These are phyloP conservation scores for Lycium barbarum DNA, from an alignment of 257 asterid species.

Conservation along the genomic window DNA sequence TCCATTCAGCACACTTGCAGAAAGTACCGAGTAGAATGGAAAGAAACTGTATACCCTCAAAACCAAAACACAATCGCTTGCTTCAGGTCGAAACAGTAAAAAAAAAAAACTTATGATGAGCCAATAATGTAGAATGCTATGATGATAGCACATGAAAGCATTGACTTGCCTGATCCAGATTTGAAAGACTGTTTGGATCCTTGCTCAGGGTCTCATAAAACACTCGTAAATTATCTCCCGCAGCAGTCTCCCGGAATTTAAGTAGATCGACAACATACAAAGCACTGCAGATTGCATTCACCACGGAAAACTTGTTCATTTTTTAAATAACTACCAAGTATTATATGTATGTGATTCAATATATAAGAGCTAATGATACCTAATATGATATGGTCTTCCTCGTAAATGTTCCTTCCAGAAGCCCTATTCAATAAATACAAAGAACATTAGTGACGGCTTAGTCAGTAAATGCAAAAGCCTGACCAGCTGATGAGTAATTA, in stretches of 20 bases:
- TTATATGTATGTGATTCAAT: not conserved
- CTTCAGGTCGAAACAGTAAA: not conserved
- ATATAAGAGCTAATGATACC: constrained; percentile 47
- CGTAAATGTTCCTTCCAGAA: constrained; percentile 99
- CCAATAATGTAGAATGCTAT: not conserved
- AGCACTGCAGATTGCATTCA: constrained; percentile 69
- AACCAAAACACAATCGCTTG: not conserved
- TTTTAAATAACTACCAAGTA: constrained; percentile 30
- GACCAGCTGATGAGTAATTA: not conserved
- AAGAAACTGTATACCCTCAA: not conserved
- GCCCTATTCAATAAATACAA: constrained; percentile 66
- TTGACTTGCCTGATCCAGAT: constrained; percentile 92
- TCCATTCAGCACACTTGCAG: constrained; percentile 1
- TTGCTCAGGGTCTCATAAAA: constrained; percentile 95
- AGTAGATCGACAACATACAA: constrained; percentile 88
- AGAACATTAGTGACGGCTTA: not conserved
- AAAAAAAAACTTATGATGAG: not conserved
- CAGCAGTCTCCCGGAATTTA: constrained; percentile 98
- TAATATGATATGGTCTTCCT: constrained; percentile 95
- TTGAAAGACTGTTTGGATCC: constrained; percentile 98
- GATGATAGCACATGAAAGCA: constrained; percentile 25
- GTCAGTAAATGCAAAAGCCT: constrained; percentile 1
- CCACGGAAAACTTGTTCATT: constrained; percentile 32
- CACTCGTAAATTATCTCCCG: constrained; percentile 95
- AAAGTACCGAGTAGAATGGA: not conserved